Evolutionary conservation across 371 early-diverging fungal genomes (phyloP).

Genomic region (Mortierella sp.): DNA sequence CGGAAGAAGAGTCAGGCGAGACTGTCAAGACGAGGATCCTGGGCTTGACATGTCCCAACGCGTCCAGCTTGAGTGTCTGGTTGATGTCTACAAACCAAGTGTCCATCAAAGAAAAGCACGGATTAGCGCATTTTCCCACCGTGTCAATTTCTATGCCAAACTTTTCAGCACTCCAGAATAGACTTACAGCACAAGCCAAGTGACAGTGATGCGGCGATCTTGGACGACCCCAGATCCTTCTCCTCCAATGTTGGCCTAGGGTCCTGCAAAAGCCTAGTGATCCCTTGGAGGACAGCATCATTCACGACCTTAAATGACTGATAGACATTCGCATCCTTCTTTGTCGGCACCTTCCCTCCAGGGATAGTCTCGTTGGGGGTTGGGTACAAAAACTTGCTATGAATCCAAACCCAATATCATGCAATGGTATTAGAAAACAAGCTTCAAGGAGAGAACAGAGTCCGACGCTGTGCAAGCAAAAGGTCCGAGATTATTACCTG

Average conservation of each 20-base stretch:
- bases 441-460: too few species aligned
- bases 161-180: background rate
- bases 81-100: conserved; percentile 72
- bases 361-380: conserved; percentile 52
- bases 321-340: conserved; percentile 71
- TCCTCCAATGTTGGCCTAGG: conserved; percentile 60
- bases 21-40: conserved; percentile 89
- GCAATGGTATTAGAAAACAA: too few species aligned
- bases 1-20: conserved; percentile 87
- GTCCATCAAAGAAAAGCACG: background rate
- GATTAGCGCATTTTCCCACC: background rate
- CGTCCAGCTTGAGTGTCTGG: conserved; percentile 68
- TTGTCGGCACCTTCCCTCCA: conserved; percentile 37
- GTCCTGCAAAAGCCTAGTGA: conserved; percentile 61
- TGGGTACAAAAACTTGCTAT: conserved; percentile 73
- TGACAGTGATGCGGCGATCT: conserved; percentile 42
- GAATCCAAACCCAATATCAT: background rate
- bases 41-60: conserved; percentile 76
- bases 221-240: conserved; percentile 59
- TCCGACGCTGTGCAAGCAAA: background rate
- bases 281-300: conserved; percentile 66
- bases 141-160: too few species aligned
- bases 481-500: conserved; percentile 35
- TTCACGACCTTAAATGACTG: conserved; percentile 72
- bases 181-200: conserved; percentile 45